These are phyloP conservation scores for Physaria fendleri DNA, from an alignment of 345 rosid genomes.

Conservation along the genomic window DNA sequence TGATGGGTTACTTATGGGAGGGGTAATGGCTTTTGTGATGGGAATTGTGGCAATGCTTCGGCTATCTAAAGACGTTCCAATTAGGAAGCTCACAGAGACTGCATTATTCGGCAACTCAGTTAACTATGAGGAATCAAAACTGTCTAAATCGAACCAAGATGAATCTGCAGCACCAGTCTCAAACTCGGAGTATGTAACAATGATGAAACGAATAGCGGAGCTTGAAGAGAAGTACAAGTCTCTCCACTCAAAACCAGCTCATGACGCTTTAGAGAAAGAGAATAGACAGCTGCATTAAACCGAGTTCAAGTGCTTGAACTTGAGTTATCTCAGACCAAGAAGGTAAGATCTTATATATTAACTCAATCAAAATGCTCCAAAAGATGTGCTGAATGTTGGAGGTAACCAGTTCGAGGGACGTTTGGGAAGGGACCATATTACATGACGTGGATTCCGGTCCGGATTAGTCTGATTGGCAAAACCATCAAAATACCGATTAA, in stretches of 20 bases:
- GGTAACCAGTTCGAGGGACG: too few species aligned
- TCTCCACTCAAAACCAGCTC: constrained; percentile 31
- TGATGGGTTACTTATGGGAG: constrained; percentile 33
- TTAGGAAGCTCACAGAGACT: constrained; percentile 49
- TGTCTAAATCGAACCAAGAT: constrained; percentile 2
- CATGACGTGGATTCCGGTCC: too few species aligned
- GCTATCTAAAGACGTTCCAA: constrained; percentile 48
- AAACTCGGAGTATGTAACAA: constrained; percentile 39
- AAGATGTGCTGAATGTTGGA: too few species aligned
- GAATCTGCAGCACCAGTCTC: constrained; percentile 34
- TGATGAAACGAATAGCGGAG: constrained; percentile 64
- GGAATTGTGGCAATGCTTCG: constrained; percentile 60
- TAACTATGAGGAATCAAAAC: neutral
- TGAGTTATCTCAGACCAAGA: constrained; percentile 55
- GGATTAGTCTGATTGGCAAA: too few species aligned
- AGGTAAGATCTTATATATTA: constrained; percentile 36
- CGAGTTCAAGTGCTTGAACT: constrained; percentile 54
- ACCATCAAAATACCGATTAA: too few species aligned
- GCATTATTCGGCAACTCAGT: constrained; percentile 35
- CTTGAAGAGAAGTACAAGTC: constrained; percentile 50
- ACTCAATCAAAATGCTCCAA: neutral
- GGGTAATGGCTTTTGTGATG: constrained; percentile 53
- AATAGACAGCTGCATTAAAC: constrained; percentile 49
- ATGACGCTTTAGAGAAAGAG: constrained; percentile 57
- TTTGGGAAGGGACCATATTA: too few species aligned